Evolutionary conservation across 163 green algal species (phyloP).

Genomic region (Scenedesmus sp.): DNA sequence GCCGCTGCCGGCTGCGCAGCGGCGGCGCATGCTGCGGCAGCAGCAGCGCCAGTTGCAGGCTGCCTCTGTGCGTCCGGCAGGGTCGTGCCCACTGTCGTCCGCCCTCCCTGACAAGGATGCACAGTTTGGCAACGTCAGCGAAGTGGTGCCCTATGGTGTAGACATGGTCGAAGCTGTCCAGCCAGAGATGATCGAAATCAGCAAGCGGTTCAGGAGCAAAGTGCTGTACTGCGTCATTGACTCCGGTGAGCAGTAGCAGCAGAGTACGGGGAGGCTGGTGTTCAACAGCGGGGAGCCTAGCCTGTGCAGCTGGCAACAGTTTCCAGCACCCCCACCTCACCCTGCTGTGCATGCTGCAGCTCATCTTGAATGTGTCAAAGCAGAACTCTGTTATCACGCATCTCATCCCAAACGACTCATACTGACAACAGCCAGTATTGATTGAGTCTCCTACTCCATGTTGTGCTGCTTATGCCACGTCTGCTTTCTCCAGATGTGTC

Average conservation of each 20-base stretch:
- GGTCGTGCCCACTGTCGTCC: background rate
- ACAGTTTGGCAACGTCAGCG: background rate
- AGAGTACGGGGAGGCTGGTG: background rate
- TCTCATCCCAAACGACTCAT: no score
- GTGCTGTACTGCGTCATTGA: slow-evolving; percentile 51
- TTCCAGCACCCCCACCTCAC: no score
- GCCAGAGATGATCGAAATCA: background rate
- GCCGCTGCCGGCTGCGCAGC: background rate
- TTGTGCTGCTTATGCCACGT: no score
- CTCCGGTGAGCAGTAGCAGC: background rate
- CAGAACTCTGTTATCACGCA: no score
- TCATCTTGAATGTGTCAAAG: no score
- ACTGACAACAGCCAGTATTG: no score
- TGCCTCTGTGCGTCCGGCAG: background rate
- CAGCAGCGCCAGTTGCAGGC: background rate
- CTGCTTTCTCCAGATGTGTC: no score
- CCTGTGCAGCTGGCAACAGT: no score
- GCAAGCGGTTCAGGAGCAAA: slow-evolving; percentile 14
- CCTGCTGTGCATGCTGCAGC: no score
- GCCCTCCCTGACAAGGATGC: background rate
- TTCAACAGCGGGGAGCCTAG: background rate
- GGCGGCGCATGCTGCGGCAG: background rate
- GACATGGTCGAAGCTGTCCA: background rate
- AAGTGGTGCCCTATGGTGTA: slow-evolving; percentile 24
- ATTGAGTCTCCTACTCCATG: no score